Conservation (phyloP, 1,284 basidiomycete genomes). For the Sporisorium reilianum region DNA sequence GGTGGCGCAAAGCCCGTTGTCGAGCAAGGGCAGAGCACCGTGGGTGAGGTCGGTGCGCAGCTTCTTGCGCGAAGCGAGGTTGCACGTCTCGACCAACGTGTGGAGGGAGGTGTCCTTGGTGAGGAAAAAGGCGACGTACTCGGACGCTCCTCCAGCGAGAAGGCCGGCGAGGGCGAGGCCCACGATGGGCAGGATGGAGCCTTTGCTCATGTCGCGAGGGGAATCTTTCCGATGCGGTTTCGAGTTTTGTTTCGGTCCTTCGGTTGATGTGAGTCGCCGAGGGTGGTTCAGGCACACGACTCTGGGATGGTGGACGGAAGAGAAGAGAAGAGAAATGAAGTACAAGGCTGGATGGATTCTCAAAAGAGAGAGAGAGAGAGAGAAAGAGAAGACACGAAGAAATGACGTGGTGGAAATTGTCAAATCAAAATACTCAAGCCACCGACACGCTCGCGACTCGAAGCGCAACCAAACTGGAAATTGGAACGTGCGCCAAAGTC, state of each 20-base stretch:
- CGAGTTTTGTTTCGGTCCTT: background rate
- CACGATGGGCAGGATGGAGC: slow-evolving; percentile 34
- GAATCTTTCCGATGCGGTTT: too few species aligned
- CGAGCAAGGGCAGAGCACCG: slow-evolving; percentile 31
- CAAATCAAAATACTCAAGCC: background rate
- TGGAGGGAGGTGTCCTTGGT: slow-evolving; percentile 28
- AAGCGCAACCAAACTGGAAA: background rate
- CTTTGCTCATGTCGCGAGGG: slow-evolving; percentile 37
- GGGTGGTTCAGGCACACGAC: too few species aligned
- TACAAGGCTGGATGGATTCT: background rate
- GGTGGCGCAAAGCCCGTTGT: slow-evolving; percentile 47
- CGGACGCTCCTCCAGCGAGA: slow-evolving; percentile 30
- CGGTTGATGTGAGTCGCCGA: background rate
- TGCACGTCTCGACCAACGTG: slow-evolving; percentile 16
- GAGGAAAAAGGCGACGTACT: slow-evolving; percentile 25
- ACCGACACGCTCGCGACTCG: slow-evolving; percentile 4
- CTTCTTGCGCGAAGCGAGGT: slow-evolving; percentile 37
- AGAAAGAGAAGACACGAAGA: too few species aligned
- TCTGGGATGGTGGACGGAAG: background rate
- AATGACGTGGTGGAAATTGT: background rate
- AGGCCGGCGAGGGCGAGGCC: slow-evolving; percentile 31
- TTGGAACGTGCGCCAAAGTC: slow-evolving; percentile 41
- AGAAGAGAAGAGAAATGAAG: background rate
- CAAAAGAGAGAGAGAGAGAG: too few species aligned
- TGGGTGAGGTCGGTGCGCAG: slow-evolving; percentile 40